Evolutionary conservation across 306 rosid genomes (phyloP).

Genomic region (cucumber (Cucumis sativus)): Cucumber_9930_V3 NC_026658.2:746501-747000

Average conservation of each 20-base stretch:
- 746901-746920: constrained; percentile 76
- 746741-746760: not conserved
- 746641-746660: not conserved
- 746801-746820: constrained; percentile 60
- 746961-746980: constrained; percentile 75
- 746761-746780: not conserved
- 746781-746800: constrained; percentile 68
- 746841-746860: constrained; percentile 86
- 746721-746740: not conserved
- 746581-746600: not conserved
- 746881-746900: constrained; percentile 66
- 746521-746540: not conserved
- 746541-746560: not conserved
- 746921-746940: constrained; percentile 88
- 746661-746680: too few relatives aligned
- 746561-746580: not conserved
- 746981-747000: constrained; percentile 85
- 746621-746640: not conserved
- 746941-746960: constrained; percentile 92
- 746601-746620: not conserved
- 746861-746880: constrained; percentile 73
- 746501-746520: not conserved
- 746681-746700: not conserved
- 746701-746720: not conserved
- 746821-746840: constrained; percentile 90